phyloP scores from a whole-genome alignment of 2,329 filamentous ascomycete genomes.

The Elsinoe necatrix region DNA sequence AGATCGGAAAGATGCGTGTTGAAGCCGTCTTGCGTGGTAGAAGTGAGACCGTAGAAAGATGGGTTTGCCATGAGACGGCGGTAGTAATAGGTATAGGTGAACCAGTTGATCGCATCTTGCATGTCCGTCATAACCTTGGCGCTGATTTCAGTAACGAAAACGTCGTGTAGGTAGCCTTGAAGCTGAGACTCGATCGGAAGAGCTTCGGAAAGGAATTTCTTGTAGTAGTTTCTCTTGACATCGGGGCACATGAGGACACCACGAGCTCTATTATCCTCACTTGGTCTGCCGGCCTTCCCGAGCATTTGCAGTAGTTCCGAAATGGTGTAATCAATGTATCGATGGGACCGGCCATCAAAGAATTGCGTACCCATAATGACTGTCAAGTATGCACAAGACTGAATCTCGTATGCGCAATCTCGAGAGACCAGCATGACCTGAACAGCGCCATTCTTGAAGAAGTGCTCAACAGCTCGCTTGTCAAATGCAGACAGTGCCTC shows the following conservation, averaged over 20 bases:
- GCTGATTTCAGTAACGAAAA: constrained; percentile 94
- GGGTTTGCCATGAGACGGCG: constrained; percentile 88
- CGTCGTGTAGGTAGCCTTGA: constrained; percentile 84
- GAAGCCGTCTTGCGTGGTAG: constrained; percentile 84
- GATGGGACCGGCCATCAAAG: constrained; percentile 91
- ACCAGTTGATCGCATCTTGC: constrained; percentile 96
- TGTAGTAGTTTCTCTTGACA: constrained; percentile 95
- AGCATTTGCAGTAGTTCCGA: constrained; percentile 97
- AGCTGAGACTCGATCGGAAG: constrained; percentile 92
- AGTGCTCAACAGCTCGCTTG: constrained; percentile 85
- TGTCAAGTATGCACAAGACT: constrained; percentile 79
- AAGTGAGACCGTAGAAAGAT: constrained; percentile 86
- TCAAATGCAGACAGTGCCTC: constrained; percentile 84
- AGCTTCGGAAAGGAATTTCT: constrained; percentile 95
- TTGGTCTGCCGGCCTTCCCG: constrained; percentile 75
- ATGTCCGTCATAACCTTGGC: constrained; percentile 92
- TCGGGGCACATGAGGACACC: constrained; percentile 95
- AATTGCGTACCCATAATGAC: constrained; percentile 97
- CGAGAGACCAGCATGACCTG: constrained; percentile 75
- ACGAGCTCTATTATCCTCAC: constrained; percentile 69
- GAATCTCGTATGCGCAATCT: constrained; percentile 93
- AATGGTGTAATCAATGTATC: constrained; percentile 92
- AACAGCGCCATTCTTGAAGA: constrained; percentile 82
- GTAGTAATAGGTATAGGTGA: constrained; percentile 98
- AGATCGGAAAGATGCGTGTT: constrained; percentile 90